A percentile compares a stretch with the other conserved stretches of the same genome.
Evolutionary conservation across 2,329 filamentous ascomycete species (phyloP).

Genomic region (Fusarium nodosum): DNA sequence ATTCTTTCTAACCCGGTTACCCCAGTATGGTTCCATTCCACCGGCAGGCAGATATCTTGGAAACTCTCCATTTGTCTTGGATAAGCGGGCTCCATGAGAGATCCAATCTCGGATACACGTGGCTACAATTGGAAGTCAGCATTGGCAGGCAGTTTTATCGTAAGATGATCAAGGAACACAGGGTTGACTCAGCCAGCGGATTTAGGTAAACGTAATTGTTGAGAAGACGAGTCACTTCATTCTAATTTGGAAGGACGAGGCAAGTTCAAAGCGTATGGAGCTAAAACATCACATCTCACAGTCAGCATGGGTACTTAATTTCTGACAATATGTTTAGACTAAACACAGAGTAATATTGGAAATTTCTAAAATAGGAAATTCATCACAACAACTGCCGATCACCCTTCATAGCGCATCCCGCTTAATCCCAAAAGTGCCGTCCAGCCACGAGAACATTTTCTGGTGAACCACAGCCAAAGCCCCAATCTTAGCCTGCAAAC

Average conservation of each 20-base stretch:
- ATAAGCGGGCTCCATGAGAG: neutral
- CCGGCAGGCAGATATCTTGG: neutral
- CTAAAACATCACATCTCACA: neutral
- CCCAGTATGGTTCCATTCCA: neutral
- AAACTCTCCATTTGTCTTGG: neutral
- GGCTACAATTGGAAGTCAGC: neutral
- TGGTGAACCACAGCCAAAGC: conserved; percentile 39
- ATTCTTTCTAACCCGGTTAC: neutral
- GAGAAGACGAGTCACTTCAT: neutral
- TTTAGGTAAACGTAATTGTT: neutral
- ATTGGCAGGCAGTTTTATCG: neutral
- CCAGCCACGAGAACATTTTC: conserved; percentile 43
- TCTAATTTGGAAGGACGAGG: neutral
- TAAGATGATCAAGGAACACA: neutral
- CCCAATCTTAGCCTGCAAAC: conserved; percentile 48
- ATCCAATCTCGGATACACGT: neutral
- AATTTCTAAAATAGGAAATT: neutral
- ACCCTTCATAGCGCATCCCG: neutral
- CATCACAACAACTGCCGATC: neutral
- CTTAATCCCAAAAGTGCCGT: conserved; percentile 41
- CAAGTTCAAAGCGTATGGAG: neutral
- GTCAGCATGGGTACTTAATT: neutral
- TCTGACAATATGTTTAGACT: neutral
- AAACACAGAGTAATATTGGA: neutral
- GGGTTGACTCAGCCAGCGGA: neutral